Evolutionary conservation across 1,139 yeast species (phyloP).

Genomic region (Blastobotrys arbuscula): DNA sequence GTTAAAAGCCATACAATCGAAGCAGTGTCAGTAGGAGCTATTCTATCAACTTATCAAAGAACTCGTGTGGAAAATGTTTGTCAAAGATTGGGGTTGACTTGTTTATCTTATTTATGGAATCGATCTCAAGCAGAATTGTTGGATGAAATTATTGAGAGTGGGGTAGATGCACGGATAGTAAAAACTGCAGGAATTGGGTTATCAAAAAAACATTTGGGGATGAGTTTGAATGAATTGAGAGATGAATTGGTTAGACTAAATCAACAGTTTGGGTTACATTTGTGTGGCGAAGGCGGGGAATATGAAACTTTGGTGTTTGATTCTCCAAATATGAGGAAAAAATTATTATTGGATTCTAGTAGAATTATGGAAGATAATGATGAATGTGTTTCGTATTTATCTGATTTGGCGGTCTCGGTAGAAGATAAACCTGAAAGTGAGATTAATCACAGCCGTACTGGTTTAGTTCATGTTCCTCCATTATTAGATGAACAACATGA

Average conservation of each 20-base stretch:
- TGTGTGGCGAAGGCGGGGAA: conserved; percentile 99
- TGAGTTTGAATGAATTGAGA: conserved; percentile 54
- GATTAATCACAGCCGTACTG: not conserved
- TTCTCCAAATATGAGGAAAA: conserved; percentile 70
- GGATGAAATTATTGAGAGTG: conserved; percentile 70
- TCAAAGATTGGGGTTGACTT: conserved; percentile 57
- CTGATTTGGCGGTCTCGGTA: conserved; percentile 34
- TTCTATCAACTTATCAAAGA: conserved; percentile 85
- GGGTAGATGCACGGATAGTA: conserved; percentile 76
- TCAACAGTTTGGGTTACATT: conserved; percentile 68
- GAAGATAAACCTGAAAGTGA: conserved; percentile 24
- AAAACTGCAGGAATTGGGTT: conserved; percentile 94
- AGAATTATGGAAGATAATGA: conserved; percentile 45
- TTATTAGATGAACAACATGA: conserved; percentile 43
- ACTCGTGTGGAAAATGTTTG: conserved; percentile 92
- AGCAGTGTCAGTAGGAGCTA: conserved; percentile 94
- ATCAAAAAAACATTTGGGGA: conserved; percentile 58
- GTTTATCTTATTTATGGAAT: conserved; percentile 84
- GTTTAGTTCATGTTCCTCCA: conserved; percentile 35
- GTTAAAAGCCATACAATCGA: conserved; percentile 52
- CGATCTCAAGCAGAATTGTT: conserved; percentile 72
- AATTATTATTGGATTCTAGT: conserved; percentile 44
- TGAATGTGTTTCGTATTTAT: conserved; percentile 64
- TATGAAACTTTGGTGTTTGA: conserved; percentile 90
- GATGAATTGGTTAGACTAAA: conserved; percentile 58